Evolutionary conservation across 805 yeast genomes (phyloP), one percentile per base, ranked within the genome.

Genomic region (Myxozyma neglecta): DNA sequence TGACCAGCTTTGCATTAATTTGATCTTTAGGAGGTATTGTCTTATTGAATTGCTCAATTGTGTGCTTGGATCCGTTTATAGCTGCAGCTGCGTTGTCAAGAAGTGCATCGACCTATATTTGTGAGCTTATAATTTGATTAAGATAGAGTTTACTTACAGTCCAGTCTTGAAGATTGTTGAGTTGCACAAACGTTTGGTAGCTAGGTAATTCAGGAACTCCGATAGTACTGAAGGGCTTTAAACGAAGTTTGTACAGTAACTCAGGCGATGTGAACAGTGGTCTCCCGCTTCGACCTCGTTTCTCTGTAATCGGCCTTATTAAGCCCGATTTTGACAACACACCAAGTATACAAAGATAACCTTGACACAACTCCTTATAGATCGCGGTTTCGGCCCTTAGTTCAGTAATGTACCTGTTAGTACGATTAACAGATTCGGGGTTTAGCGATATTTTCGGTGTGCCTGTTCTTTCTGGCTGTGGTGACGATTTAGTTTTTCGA

Each of bases 211-310:
- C 80, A 0, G 97, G 97, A 10, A 85, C 84, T 0, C 96, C 96
- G 20, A 91, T 87, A 0, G 90, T 82, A 24, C 87, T 82, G 76
- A 88, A 89, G 3, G 94, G 85, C 72, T 90, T 90, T 82, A 90
- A 80, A 67, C 96, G 82, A 50, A 90, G 75, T 9, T 80, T 75
- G 70, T 80, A 85, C 16, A 82, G 71, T 42, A 77, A 65, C 50
- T 75, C 75, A 1, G 68, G 62, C 3, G 66, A 42, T 2, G 74
- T 57, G 56, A 56, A 57, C 20, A 47, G 13, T 44, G 63, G 35
- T 14, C 20, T 50, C 4, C 32, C 44, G 3, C 14, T 20, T 7
- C 34, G 16, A 16, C 11, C 24, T 37, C 43, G 43, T 10, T 13
- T 35, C 14, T 50, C 29, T 10, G 16, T 18, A 36, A 18, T 24